Base-by-base conservation (phyloP, 2,329 filamentous ascomycete species). In the Calycina marina region DNA sequence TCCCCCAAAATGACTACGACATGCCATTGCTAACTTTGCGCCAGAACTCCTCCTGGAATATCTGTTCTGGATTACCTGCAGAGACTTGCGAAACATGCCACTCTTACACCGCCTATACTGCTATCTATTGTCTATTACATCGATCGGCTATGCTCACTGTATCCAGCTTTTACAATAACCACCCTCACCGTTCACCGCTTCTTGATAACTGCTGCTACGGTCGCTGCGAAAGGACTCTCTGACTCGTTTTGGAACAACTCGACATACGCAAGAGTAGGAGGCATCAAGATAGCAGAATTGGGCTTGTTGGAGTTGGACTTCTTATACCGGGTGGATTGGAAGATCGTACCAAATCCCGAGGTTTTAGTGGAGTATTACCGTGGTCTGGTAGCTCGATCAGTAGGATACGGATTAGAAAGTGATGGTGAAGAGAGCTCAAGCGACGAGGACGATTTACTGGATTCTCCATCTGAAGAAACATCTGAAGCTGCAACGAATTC, bases 81-180 rank as follows among this genome's bases (percentile, higher is more conserved):
- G 49, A 77, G 90, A 41, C 66, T 98, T 36, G 90, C 92, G 14
- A 84, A 85, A 37, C 90, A 98, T 54, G 90, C 90, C 15, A 94
- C 88, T 0, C 67, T 98, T 3, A 85, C 84, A 5, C 86, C 90
- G 9, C 88, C 90, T 1, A 78, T 98, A 31, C 67, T 98, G n/a
- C 71, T 98, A 20, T 90, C 86, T 46, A 96, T 98, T 84, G 90
- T 98, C 36, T 98, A 92, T 53, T 98, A 96, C 51, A 96, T 98
- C 49, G 90, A 98, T 58, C 77, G 85, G 18, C 68, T 98, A 14
- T 98, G 88, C 56, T 77, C 82, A 8, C 65, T 93, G 37, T 98
- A 94, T 53, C 80, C 83, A 3, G 81, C 88, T 28, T 98, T 98
- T 55, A 94, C 86, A 16, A 92, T 98, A 46, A 93, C 86, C 53